Evolutionary conservation across 2,329 filamentous ascomycete species (phyloP), one percentile per base, ranked within the genome.

Genomic region (Aureobasidium vineae): DNA sequence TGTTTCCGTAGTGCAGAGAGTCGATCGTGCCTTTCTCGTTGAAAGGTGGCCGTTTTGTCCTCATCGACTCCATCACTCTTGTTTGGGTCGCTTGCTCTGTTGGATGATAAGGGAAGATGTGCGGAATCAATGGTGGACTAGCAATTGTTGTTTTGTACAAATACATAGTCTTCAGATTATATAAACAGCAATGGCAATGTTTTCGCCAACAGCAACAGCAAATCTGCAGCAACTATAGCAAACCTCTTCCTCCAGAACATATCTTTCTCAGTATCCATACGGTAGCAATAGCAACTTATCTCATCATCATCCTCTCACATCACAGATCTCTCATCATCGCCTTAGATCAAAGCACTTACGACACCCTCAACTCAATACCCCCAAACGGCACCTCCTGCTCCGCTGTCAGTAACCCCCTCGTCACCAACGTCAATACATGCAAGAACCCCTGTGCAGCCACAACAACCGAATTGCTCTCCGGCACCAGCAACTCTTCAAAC

Each of bases 381-480:
- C 33, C 45, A 21, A 80, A 82, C 0, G 73, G 71, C 41, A 78
- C 74, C 3, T 76, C 76, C 76, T 96, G 92, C 68, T 83, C 77
- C 5, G 93, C 86, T 21, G 78, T 74, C 66, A 83, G 70, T 66
- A 82, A 69, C 11, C 76, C 76, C 70, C 79, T 79, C 38, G 75
- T 76, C 3, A 86, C 88, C 50, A 95, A 82, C 13, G 84, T 82
- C 16, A 96, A 83, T 2, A 91, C 82, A 74, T 95, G 90, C 78
- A 90, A 86, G 73, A 91, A 89, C 0, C 87, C 91, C 75, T 92
- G 90, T 2, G 90, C 87, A 10, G 89, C 90, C 15, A 91, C 86
- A 36, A 85, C 79, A 41, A 80, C 83, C 49, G 75, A 80, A 36
- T 84, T 86, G 49, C 80, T 77, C 11, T 73, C 73, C 0, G 86